A percentile compares a stretch with the other conserved stretches of the same genome.
Evolutionary conservation across 2,329 filamentous ascomycete genomes (phyloP).

Genomic region (Alternaria tenuissima): DNA sequence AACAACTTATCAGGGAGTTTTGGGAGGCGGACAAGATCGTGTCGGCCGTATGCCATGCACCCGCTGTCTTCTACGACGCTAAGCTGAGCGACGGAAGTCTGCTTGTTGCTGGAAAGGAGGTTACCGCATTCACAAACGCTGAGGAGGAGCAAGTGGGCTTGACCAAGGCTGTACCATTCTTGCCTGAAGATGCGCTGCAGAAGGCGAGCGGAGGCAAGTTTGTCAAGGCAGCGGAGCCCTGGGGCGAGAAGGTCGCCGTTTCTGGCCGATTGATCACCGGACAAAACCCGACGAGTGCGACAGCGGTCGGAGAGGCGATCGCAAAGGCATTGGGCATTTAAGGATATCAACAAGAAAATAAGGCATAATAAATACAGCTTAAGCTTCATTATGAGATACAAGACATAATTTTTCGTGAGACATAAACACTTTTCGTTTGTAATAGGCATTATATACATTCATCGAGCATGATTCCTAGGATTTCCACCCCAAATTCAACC

Average conservation of each 20-base stretch:
- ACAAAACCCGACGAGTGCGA: constrained; percentile 58
- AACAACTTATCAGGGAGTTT: constrained; percentile 70
- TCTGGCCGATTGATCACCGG: constrained; percentile 56
- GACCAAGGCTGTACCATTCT: constrained; percentile 63
- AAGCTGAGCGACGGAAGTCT: constrained; percentile 59
- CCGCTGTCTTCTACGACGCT: constrained; percentile 68
- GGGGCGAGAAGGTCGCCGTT: constrained; percentile 55
- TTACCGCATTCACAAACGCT: constrained; percentile 67
- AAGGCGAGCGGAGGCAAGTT: constrained; percentile 62
- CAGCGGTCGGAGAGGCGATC: constrained; percentile 55
- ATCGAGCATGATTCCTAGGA: background rate
- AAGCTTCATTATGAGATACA: background rate
- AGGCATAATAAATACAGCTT: background rate
- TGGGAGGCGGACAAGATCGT: constrained; percentile 68
- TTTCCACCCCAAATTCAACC: too few species aligned
- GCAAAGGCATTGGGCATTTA: constrained; percentile 47
- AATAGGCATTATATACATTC: constrained; percentile 1
- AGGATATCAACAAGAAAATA: background rate
- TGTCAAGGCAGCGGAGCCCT: constrained; percentile 63
- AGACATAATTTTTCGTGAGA: background rate
- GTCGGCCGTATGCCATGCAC: constrained; percentile 74
- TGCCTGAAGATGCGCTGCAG: constrained; percentile 65
- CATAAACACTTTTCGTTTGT: background rate
- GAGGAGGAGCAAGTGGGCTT: constrained; percentile 62
- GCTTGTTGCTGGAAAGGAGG: constrained; percentile 64